Conservation (phyloP, 2,329 filamentous ascomycete species). For the Ophiostoma perfectum region DNA sequence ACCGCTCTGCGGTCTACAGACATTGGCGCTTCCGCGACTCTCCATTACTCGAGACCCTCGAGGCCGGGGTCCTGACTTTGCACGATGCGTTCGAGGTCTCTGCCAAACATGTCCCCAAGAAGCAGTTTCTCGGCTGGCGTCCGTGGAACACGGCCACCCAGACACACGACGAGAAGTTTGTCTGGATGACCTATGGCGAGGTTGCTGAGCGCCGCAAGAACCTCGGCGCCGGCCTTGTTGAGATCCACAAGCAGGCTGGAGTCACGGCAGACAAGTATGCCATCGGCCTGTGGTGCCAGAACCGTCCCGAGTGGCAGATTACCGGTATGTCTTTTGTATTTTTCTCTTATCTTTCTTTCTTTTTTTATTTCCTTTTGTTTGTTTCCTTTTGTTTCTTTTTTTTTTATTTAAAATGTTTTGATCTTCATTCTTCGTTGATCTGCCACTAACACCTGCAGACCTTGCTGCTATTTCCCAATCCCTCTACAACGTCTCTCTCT, state of each 20-base stretch:
- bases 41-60: slow-evolving; percentile 63
- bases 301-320: slow-evolving; percentile 85
- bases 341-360: background rate
- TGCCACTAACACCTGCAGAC: slow-evolving; percentile 47
- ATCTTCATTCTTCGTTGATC: no score
- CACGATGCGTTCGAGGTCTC: slow-evolving; percentile 76
- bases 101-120: slow-evolving; percentile 57
- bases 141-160: slow-evolving; percentile 71
- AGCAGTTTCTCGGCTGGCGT: slow-evolving; percentile 72
- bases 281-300: slow-evolving; percentile 80
- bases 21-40: slow-evolving; percentile 73
- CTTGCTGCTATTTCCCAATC: slow-evolving; percentile 81
- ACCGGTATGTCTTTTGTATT: slow-evolving; percentile 46
- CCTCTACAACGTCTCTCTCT: slow-evolving; percentile 86
- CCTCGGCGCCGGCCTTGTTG: slow-evolving; percentile 77
- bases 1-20: slow-evolving; percentile 71
- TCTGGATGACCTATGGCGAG: slow-evolving; percentile 78
- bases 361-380: background rate
- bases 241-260: slow-evolving; percentile 69
- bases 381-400: background rate
- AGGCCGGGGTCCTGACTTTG: slow-evolving; percentile 64
- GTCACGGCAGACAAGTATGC: slow-evolving; percentile 63
- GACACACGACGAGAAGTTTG: slow-evolving; percentile 66
- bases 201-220: slow-evolving; percentile 75
- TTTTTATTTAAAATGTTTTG: no score